These are phyloP conservation scores for Adansonia madagascariensis DNA, from an alignment of 441 rosid genomes.

Conservation along the genomic window DNA sequence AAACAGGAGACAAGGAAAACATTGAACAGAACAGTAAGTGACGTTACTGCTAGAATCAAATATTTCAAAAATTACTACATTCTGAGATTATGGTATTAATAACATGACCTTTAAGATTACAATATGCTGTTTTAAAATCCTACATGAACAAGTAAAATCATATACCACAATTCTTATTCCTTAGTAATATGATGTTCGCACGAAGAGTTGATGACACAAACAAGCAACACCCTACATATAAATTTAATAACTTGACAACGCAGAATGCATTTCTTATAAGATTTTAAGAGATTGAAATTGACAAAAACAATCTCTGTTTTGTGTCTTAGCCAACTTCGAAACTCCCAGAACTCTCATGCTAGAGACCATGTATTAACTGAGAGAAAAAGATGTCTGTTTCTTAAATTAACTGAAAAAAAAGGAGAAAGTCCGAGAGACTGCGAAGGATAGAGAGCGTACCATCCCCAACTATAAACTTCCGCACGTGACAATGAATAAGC, in stretches of 20 bases:
- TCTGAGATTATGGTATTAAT: background rate
- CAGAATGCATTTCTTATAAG: background rate
- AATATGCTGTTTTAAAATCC: background rate
- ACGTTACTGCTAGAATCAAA: background rate
- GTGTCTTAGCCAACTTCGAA: background rate
- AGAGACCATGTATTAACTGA: background rate
- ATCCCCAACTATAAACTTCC: conserved; percentile 96
- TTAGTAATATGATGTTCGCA: background rate
- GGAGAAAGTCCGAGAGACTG: background rate
- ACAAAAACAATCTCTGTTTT: background rate
- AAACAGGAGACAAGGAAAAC: background rate
- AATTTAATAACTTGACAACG: background rate
- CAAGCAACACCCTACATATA: background rate
- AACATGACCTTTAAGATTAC: background rate
- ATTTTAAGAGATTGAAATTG: background rate
- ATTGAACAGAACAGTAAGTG: background rate
- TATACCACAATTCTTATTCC: background rate
- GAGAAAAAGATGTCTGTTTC: background rate
- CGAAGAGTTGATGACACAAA: background rate
- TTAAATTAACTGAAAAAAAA: background rate
- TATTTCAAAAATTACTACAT: background rate
- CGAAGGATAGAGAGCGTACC: conserved; percentile 55
- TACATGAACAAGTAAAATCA: background rate
- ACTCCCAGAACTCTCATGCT: background rate
- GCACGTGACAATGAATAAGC: conserved; percentile 69